Percentiles rank a stretch among this genome's conserved stretches.
Evolutionary conservation across 495 filamentous ascomycete species (phyloP).

Genomic region (Penicillium egyptiacum): DNA sequence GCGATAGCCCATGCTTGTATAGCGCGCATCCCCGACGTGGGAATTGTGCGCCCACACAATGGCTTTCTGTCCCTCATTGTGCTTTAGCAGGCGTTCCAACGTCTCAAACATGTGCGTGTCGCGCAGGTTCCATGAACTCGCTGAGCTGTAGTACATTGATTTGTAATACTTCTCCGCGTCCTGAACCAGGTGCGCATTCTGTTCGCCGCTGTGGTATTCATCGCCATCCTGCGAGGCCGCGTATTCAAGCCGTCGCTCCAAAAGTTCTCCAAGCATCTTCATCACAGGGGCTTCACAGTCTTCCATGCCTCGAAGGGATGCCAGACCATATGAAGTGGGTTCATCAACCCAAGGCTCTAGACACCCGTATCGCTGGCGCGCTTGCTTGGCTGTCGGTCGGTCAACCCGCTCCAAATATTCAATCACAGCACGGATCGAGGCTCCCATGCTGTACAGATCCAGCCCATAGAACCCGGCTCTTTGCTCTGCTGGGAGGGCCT

Average conservation of each 20-base stretch:
- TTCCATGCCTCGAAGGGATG: constrained; percentile 43
- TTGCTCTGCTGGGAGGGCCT: constrained; percentile 28
- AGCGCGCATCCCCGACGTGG: constrained; percentile 59
- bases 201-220: constrained; percentile 53
- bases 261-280: constrained; percentile 45
- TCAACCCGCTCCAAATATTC: constrained; percentile 54
- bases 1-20: constrained; percentile 53
- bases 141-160: constrained; percentile 57
- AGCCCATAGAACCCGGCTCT: constrained; percentile 54
- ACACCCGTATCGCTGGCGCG: constrained; percentile 47
- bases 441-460: constrained; percentile 56
- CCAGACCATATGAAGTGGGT: constrained; percentile 53
- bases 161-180: constrained; percentile 61
- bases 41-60: constrained; percentile 64
- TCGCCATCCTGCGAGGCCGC: constrained; percentile 40
- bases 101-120: constrained; percentile 62
- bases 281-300: constrained; percentile 53
- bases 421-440: constrained; percentile 52
- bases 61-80: constrained; percentile 47
- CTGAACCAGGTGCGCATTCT: constrained; percentile 56
- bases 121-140: constrained; percentile 57
- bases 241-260: constrained; percentile 49
- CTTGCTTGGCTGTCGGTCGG: constrained; percentile 44
- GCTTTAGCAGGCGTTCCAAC: constrained; percentile 45
- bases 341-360: constrained; percentile 54